Evolutionary conservation across 1,284 basidiomycete species (phyloP).

Genomic region (Ustilago hordei): DNA sequence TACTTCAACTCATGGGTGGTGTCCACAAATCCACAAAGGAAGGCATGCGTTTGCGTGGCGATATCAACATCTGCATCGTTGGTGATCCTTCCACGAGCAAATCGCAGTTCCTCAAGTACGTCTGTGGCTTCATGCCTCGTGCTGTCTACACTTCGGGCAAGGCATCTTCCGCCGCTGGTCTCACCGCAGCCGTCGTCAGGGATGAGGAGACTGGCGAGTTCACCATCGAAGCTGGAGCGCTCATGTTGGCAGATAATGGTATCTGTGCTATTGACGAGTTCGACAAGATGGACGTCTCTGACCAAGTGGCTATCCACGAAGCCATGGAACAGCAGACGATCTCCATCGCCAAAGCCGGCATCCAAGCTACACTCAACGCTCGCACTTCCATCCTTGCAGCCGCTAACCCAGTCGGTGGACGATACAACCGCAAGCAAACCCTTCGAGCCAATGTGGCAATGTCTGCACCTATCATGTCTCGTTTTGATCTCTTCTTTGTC

Average conservation of each 20-base stretch:
- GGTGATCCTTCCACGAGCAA: conserved; percentile 97
- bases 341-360: conserved; percentile 98
- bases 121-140: conserved; percentile 98
- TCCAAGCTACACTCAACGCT: conserved; percentile 97
- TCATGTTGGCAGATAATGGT: conserved; percentile 99
- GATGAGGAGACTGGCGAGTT: conserved; percentile 99
- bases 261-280: conserved; percentile 99
- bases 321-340: conserved; percentile 99
- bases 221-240: conserved; percentile 93
- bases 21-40: conserved; percentile 97
- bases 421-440: conserved; percentile 95
- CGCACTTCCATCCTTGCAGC: conserved; percentile 97
- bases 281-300: conserved; percentile 99
- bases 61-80: conserved; percentile 98
- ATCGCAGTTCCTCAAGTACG: conserved; percentile 99
- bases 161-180: conserved; percentile 97
- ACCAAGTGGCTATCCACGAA: conserved; percentile 99
- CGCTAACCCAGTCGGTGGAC: conserved; percentile 94
- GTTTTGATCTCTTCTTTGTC: conserved; percentile 98
- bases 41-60: conserved; percentile 96
- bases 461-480: conserved; percentile 99
- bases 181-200: conserved; percentile 97
- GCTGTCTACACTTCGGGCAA: conserved; percentile 99
- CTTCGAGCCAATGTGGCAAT: conserved; percentile 96
- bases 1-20: conserved; percentile 99